Evolutionary conservation across 1,284 basidiomycete species (phyloP), one percentile per base, ranked within the genome.

Genomic region (Austropuccinia psidii): DNA sequence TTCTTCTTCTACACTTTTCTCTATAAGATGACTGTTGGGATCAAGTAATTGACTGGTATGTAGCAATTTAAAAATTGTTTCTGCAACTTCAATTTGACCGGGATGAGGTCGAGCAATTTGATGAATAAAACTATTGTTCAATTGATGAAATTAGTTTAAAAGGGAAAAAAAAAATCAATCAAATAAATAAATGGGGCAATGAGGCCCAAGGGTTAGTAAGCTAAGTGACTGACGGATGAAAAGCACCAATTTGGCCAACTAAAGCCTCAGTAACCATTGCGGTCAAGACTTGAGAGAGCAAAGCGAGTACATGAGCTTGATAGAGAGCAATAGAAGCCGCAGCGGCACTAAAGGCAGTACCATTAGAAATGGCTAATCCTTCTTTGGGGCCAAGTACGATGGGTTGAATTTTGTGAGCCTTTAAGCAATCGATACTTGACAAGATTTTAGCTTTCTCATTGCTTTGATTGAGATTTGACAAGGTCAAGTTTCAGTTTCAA

Each of bases 231-330:
- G 17, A 65, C 70, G 88, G 86, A 77, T 88, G 87, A 79, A 90
- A 91, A 0, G 87, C 88, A 11, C 85, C 88, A 55, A 86, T 86
- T 24, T 87, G 85, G 6, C 90, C 90, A 54, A 86, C 81, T 76
- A 90, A 85, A 9, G 90, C 91, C 79, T 94, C 91, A 9, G 88
- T 87, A n/a, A 90, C 89, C 85, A 93, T 86, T 1, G 91, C 90
- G 0, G 91, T 93, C 77, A 87, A 86, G 11, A 89, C 86, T 83
- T 91, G 86, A 11, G 88, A 85, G 27, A 93, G 83, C 33, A 90
- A 80, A 1, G 86, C 86, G 29, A 93, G 83, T 76, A 89, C 87
- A 41, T 88, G 85, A 5, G 90, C 86, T 68, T 90, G 89, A 78
- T 88, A 85, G 45, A 90, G 82, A 4, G 84, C 84, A 15, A 84